Evolutionary conservation across 805 yeast species (phyloP).

Genomic region (Candida awuae): DNA sequence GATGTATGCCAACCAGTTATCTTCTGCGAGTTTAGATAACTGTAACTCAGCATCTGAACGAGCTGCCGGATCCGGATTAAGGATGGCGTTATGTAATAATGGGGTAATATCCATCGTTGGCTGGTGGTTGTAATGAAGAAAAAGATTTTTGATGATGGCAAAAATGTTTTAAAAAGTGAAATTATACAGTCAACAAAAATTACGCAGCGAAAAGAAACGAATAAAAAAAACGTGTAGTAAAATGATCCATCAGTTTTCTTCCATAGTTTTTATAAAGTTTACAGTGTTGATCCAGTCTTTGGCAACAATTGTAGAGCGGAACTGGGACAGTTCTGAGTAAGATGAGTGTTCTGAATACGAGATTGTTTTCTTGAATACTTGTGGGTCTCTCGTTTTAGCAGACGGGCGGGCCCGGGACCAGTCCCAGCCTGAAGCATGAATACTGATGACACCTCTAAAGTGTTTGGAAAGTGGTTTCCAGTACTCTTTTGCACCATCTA

Average conservation of each 20-base stretch:
- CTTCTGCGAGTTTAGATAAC: slow-evolving; percentile 60
- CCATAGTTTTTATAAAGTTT: slow-evolving; percentile 23
- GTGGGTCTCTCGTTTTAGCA: background rate
- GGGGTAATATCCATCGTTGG: slow-evolving; percentile 53
- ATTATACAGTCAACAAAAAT: too few species aligned
- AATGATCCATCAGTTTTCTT: background rate
- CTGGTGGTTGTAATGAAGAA: background rate
- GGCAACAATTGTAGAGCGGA: slow-evolving; percentile 47
- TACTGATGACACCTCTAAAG: background rate
- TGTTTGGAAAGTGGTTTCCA: background rate
- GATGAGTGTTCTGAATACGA: slow-evolving; percentile 97
- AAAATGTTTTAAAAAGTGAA: too few species aligned
- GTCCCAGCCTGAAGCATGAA: background rate
- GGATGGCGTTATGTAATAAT: slow-evolving; percentile 71
- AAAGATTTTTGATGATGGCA: background rate
- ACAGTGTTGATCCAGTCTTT: slow-evolving; percentile 74
- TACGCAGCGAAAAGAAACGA: background rate
- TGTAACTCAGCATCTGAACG: slow-evolving; percentile 76
- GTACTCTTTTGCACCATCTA: slow-evolving; percentile 49
- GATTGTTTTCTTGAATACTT: slow-evolving; percentile 17
- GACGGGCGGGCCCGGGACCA: background rate
- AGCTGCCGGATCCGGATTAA: slow-evolving; percentile 54
- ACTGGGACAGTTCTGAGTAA: slow-evolving; percentile 65
- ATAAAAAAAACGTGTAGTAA: background rate
- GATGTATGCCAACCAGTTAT: slow-evolving; percentile 69